A percentile compares a stretch with the other conserved stretches of the same genome.
Conservation (phyloP, 2,329 filamentous ascomycete species). For the Akanthomyces uredinophilus region DNA sequence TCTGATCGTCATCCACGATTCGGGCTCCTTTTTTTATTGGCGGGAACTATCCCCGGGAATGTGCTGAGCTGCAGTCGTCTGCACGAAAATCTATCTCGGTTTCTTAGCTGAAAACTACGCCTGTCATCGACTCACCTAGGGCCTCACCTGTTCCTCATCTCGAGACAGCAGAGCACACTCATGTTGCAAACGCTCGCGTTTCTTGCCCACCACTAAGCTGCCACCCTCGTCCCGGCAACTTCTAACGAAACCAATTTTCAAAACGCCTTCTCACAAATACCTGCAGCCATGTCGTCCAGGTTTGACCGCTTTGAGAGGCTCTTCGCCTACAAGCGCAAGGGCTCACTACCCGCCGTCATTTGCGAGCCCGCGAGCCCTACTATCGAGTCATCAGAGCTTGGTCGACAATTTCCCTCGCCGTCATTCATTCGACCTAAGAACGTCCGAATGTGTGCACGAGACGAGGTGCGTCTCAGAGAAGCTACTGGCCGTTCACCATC, state of each 20-base stretch:
- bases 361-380: slow-evolving; percentile 21
- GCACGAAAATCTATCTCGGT: not conserved
- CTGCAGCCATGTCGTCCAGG: slow-evolving; percentile 42
- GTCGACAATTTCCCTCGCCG: slow-evolving; percentile 43
- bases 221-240: not conserved
- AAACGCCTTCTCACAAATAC: not conserved
- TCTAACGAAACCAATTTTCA: not conserved
- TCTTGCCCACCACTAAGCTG: not conserved
- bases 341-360: slow-evolving; percentile 23
- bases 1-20: slow-evolving; percentile 2
- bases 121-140: not conserved
- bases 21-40: not conserved
- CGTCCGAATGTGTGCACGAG: slow-evolving; percentile 52
- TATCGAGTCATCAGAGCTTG: slow-evolving; percentile 20
- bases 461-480: slow-evolving; percentile 36
- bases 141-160: slow-evolving; percentile 11
- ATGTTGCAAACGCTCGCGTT: slow-evolving; percentile 13
- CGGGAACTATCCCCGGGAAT: not conserved
- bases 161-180: slow-evolving; percentile 5
- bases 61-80: not conserved
- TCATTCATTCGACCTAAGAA: slow-evolving; percentile 53
- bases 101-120: not conserved
- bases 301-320: slow-evolving; percentile 48
- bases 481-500: slow-evolving; percentile 24
- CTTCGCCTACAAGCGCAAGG: slow-evolving; percentile 42